Evolutionary conservation across 352 stramenopile species (phyloP).

Genomic region (Globisporangium nodosum): DNA sequence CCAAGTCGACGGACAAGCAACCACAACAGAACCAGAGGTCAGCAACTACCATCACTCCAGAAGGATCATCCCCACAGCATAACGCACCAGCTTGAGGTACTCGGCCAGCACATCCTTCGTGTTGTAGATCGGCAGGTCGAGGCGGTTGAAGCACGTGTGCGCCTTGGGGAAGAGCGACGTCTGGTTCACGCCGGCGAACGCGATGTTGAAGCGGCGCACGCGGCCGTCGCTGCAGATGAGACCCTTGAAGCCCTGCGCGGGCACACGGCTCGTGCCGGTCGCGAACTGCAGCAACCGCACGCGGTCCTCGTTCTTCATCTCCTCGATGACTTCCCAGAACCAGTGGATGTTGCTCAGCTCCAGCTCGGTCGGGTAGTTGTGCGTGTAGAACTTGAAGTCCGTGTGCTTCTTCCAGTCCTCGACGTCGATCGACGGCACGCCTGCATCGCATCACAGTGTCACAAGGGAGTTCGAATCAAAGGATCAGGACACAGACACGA

Average conservation of each 20-base stretch:
- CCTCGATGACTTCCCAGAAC: conserved; percentile 95
- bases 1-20: background rate
- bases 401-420: conserved; percentile 81
- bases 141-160: conserved; percentile 85
- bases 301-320: conserved; percentile 68
- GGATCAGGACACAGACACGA: too few relatives aligned
- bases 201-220: conserved; percentile 71
- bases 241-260: conserved; percentile 78
- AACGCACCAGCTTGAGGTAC: conserved; percentile 55
- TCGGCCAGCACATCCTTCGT: conserved; percentile 61
- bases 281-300: conserved; percentile 80
- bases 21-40: background rate
- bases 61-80: too few relatives aligned
- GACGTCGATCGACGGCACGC: conserved; percentile 70
- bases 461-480: too few relatives aligned
- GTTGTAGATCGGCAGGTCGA: conserved; percentile 73
- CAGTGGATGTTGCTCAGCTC: conserved; percentile 91
- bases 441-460: conserved; percentile 10
- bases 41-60: too few relatives aligned
- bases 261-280: conserved; percentile 75
- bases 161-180: conserved; percentile 70
- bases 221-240: conserved; percentile 79
- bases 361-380: conserved; percentile 58
- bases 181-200: conserved; percentile 58
- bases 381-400: conserved; percentile 70